Percentiles rank a stretch among this genome's conserved stretches.
These are phyloP conservation scores for Lentinula sp. DNA, from an alignment of 768 basidiomycete species.

Conservation along the genomic window DNA sequence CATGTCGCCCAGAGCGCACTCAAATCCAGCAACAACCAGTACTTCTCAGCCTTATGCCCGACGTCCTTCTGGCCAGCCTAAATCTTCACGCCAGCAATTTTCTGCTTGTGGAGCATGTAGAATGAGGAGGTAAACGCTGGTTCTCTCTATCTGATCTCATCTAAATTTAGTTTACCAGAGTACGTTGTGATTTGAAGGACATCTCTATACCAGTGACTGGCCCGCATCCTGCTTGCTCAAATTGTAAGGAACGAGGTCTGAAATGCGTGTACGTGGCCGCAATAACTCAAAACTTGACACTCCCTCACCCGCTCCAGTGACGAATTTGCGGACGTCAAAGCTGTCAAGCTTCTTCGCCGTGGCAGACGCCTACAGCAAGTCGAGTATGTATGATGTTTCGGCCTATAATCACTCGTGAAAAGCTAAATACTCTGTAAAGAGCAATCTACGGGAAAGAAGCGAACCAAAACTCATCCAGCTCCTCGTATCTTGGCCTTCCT, in stretches of 20 bases:
- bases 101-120: slow-evolving; percentile 94
- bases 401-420: slow-evolving; percentile 8
- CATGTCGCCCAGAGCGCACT: slow-evolving; percentile 55
- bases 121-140: slow-evolving; percentile 59
- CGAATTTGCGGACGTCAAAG: slow-evolving; percentile 88
- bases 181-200: slow-evolving; percentile 92
- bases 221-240: slow-evolving; percentile 63
- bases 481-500: slow-evolving; percentile 23
- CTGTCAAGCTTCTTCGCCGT: slow-evolving; percentile 77
- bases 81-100: slow-evolving; percentile 78
- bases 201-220: slow-evolving; percentile 47
- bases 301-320: slow-evolving; percentile 46
- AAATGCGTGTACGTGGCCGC: slow-evolving; percentile 83
- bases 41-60: slow-evolving; percentile 33
- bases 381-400: slow-evolving; percentile 47
- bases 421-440: slow-evolving; percentile 27
- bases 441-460: slow-evolving; percentile 74
- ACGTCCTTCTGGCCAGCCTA: slow-evolving; percentile 54
- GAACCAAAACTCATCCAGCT: slow-evolving; percentile 30
- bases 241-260: slow-evolving; percentile 82
- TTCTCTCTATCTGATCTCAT: slow-evolving; percentile 1
- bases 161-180: slow-evolving; percentile 37
- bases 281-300: neutral
- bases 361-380: slow-evolving; percentile 80
- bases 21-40: slow-evolving; percentile 24